A percentile compares a stretch with the other conserved stretches of the same genome.
Conservation (phyloP, 345 rosid genomes). For the Eutrema japonicum region DNA sequence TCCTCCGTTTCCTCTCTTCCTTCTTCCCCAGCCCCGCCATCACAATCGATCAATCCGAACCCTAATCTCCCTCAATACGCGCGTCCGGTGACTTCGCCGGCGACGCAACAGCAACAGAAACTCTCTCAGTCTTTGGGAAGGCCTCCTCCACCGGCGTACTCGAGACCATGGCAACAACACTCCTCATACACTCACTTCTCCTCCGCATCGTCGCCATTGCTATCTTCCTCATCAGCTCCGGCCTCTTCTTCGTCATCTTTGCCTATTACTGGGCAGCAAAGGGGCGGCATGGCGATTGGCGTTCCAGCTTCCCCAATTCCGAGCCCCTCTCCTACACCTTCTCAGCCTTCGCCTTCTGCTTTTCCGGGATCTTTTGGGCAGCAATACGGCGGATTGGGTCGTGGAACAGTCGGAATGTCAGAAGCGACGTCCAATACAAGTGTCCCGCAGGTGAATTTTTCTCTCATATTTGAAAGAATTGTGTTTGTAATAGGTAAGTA, state of each 20-base stretch:
- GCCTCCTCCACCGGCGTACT: conserved; percentile 47
- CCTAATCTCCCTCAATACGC: conserved; percentile 41
- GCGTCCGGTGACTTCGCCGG: conserved; percentile 47
- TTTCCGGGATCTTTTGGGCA: conserved; percentile 73
- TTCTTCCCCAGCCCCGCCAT: conserved; percentile 35
- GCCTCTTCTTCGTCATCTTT: conserved; percentile 49
- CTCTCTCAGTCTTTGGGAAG: conserved; percentile 43
- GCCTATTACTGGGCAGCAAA: conserved; percentile 49
- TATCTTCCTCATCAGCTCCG: conserved; percentile 45
- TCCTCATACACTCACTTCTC: conserved; percentile 56
- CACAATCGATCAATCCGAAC: conserved; percentile 41
- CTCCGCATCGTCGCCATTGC: conserved; percentile 47
- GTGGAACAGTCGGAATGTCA: conserved; percentile 51
- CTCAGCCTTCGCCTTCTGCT: conserved; percentile 55
- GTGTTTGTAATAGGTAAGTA: conserved; percentile 15
- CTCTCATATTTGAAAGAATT: neutral
- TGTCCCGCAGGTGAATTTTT: conserved; percentile 55
- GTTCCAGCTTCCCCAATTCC: conserved; percentile 62
- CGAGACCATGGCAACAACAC: conserved; percentile 81
- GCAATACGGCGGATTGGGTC: conserved; percentile 62
- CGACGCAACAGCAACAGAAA: conserved; percentile 39
- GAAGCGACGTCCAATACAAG: conserved; percentile 54
- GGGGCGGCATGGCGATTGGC: conserved; percentile 71
- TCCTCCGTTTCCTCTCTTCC: conserved; percentile 36
- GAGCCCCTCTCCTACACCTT: conserved; percentile 50